These are phyloP conservation scores for Acaromyces ingoldii DNA, from an alignment of 1,284 basidiomycete genomes.

Conservation along the genomic window DNA sequence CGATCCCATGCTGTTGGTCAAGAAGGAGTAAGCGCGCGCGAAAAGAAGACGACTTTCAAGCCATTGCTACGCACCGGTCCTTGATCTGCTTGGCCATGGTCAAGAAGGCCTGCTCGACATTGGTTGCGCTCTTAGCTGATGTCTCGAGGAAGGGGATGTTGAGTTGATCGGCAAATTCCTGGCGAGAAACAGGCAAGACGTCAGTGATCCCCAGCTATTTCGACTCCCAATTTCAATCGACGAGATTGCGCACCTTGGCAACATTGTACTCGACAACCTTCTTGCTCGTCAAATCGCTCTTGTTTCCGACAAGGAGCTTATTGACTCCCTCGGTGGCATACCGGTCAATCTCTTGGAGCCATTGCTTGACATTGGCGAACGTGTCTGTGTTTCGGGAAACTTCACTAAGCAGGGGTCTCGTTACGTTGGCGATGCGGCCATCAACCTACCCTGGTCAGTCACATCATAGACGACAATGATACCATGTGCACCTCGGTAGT, in stretches of 20 bases:
- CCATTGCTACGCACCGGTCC: slow-evolving; percentile 28
- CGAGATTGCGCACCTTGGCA: slow-evolving; percentile 67
- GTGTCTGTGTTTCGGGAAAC: slow-evolving; percentile 64
- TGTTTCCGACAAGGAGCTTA: slow-evolving; percentile 95
- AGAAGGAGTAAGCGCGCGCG: neutral
- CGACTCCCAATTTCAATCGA: neutral
- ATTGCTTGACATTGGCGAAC: slow-evolving; percentile 98
- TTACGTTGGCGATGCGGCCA: neutral
- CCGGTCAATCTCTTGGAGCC: slow-evolving; percentile 98
- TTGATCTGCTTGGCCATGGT: slow-evolving; percentile 55
- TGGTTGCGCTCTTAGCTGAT: slow-evolving; percentile 54
- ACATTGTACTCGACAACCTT: slow-evolving; percentile 97
- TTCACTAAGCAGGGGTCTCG: neutral
- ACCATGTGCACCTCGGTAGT: slow-evolving; percentile 81
- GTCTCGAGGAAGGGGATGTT: slow-evolving; percentile 54
- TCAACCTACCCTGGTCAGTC: slow-evolving; percentile 91
- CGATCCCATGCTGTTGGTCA: slow-evolving; percentile 45
- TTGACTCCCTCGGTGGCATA: slow-evolving; percentile 99
- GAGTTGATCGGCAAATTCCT: slow-evolving; percentile 47
- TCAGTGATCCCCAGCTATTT: neutral
- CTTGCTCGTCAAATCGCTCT: slow-evolving; percentile 94
- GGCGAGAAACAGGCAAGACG: slow-evolving; percentile 20
- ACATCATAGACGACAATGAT: slow-evolving; percentile 98
- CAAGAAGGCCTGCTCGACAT: slow-evolving; percentile 56
- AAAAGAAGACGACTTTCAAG: neutral